Evolutionary conservation across 192 early-diverging fungal genomes (phyloP).

Genomic region (Backusella westeae): DNA sequence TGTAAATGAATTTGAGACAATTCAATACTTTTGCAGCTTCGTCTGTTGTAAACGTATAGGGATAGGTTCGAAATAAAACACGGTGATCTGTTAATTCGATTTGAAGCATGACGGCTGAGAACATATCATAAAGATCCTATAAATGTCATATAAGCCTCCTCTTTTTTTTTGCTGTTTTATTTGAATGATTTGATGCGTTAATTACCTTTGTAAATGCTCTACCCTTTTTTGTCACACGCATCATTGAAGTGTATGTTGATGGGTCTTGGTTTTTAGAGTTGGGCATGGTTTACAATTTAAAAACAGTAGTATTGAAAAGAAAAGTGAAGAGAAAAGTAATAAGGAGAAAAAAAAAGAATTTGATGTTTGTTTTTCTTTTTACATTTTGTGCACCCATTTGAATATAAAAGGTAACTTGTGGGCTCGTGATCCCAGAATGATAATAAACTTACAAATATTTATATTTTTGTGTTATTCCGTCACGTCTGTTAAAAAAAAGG

Average conservation of each 20-base stretch:
- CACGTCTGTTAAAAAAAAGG: no score
- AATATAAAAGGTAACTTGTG: neutral
- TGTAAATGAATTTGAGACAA: conserved; percentile 46
- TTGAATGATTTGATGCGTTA: neutral
- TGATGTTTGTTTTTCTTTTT: neutral
- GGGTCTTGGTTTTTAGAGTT: neutral
- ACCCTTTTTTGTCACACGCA: conserved; percentile 13
- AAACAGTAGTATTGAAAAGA: neutral
- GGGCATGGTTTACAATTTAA: neutral
- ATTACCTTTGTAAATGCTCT: conserved; percentile 15
- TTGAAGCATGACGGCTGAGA: conserved; percentile 46
- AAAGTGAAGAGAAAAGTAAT: neutral
- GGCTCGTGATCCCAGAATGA: no score
- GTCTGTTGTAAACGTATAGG: conserved; percentile 53
- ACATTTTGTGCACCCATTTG: neutral
- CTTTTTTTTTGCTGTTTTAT: neutral
- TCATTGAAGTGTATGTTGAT: conserved; percentile 21
- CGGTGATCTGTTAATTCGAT: conserved; percentile 46
- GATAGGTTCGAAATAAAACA: conserved; percentile 47
- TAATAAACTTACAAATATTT: neutral
- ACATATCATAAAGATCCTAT: conserved; percentile 55
- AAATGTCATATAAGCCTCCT: neutral
- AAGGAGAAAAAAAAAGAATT: conserved; percentile 6
- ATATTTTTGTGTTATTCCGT: no score
- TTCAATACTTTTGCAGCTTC: conserved; percentile 46